Conservation (phyloP, 352 stramenopile genomes). For the Paralagenidium karlingii region DNA sequence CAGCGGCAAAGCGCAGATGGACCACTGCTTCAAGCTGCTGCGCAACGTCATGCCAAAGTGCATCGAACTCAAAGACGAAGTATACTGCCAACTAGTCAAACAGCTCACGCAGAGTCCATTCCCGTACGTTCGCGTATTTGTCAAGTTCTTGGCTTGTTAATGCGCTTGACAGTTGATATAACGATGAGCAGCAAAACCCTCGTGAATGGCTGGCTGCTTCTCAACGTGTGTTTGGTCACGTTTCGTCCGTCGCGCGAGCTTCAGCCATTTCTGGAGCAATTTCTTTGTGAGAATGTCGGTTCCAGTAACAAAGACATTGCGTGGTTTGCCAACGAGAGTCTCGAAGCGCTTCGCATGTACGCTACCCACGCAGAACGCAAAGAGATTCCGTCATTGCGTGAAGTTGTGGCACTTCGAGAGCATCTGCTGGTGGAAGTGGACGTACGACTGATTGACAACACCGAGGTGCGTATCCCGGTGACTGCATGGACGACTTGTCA, state of each 20-base stretch:
- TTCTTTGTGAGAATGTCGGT: conserved; percentile 26
- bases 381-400: conserved; percentile 39
- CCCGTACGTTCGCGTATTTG: conserved; percentile 6
- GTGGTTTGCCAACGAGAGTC: conserved; percentile 23
- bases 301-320: conserved; percentile 13
- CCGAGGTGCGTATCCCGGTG: conserved; percentile 19
- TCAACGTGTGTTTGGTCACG: conserved; percentile 45
- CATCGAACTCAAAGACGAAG: conserved; percentile 53
- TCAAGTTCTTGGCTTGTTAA: neutral
- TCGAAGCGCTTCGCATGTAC: conserved; percentile 20
- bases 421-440: conserved; percentile 24
- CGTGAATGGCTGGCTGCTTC: conserved; percentile 55
- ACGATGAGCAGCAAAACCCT: conserved; percentile 17
- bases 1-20: conserved; percentile 38
- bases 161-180: neutral
- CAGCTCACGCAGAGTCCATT: conserved; percentile 54
- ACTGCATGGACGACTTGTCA: conserved; percentile 47
- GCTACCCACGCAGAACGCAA: conserved; percentile 30
- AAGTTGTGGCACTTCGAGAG: conserved; percentile 39
- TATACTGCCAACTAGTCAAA: conserved; percentile 75
- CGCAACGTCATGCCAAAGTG: conserved; percentile 41
- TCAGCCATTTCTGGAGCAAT: conserved; percentile 34
- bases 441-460: conserved; percentile 33
- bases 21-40: conserved; percentile 65
- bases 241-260: conserved; percentile 38